Base-by-base conservation (phyloP, 2,329 filamentous ascomycete species). In the Xylaria sp. region DNA sequence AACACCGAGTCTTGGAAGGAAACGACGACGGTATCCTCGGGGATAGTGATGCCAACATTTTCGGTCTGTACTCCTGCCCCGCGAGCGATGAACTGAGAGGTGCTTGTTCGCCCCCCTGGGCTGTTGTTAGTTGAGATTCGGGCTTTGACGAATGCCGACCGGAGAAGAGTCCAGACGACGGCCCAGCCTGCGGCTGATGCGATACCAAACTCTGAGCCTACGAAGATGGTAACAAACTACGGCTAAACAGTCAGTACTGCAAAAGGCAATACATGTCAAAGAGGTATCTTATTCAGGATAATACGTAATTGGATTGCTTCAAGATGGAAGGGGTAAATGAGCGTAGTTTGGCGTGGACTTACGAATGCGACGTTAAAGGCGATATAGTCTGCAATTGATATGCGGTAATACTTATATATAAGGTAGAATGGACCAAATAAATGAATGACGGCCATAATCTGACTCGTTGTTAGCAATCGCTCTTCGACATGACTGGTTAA, bases 351-450 rank as follows among this genome's bases (percentile, higher is more conserved):
- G 11, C 4, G 7, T 29, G n/a, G 43, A 59, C 67, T 64, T 56
- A 68, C 67, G 68, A 89, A 85, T 4, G 86, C 81, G 29, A 89
- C 78, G 82, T 88, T 86, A 27, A 84, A 81, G 0, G 85, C 83
- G 54, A 87, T 80, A 67, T 89, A 89, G 73, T 90, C 87, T 13
- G 86, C 83, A 3, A 89, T 79, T 0, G 85, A 88, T 2, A 85
- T 85, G 65, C 83, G 84, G 85, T 86, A 90, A 75, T 86, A 89
- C 13, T 79, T 77, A 72, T 87, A 87, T 70, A 89, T 88, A 9
- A 83, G 79, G 2, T 78, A 81, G 0, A 86, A 81, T 0, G 85
- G 80, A 0, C 84, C 83, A 44, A 89, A 85, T 6, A 89, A 78
- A 38, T 86, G 85, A 74, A 84, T 84, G 0, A 89, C 85, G 5